phyloP scores from a whole-genome alignment of 1,139 yeast species.

The Hansenula lynferdii region DNA sequence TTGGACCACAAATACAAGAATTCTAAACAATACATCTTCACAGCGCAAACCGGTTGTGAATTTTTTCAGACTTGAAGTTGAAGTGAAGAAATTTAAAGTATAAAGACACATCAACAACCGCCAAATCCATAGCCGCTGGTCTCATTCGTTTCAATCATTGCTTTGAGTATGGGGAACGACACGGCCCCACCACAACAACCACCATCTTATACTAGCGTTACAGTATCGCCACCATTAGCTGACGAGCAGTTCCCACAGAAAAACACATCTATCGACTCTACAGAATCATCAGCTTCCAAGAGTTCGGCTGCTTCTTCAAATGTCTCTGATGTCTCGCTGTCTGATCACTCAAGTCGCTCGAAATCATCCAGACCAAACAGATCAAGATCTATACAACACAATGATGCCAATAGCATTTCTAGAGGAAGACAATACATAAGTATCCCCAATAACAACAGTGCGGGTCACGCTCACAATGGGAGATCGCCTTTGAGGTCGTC shows the following conservation, averaged over 20 bases:
- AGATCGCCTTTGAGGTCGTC: constrained; percentile 1
- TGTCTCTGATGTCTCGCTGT: neutral
- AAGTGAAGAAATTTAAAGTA: no score
- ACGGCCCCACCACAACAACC: neutral
- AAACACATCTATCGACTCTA: neutral
- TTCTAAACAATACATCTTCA: no score
- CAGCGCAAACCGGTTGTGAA: no score
- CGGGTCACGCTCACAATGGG: no score
- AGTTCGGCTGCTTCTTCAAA: neutral
- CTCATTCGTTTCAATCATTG: no score
- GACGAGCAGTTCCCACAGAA: neutral
- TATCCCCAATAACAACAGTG: neutral
- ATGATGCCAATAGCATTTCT: neutral
- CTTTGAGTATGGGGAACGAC: neutral
- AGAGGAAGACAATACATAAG: constrained; percentile 2
- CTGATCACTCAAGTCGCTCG: neutral
- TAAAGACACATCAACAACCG: no score
- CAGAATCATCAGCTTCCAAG: neutral
- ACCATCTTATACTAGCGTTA: neutral
- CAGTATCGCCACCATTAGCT: neutral
- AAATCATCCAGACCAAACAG: neutral
- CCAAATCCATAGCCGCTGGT: no score
- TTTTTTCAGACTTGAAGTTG: no score
- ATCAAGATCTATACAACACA: neutral
- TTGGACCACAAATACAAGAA: no score